These are phyloP conservation scores for Saccharomycopsis guyanensis DNA, from an alignment of 805 yeast species.

Conservation along the genomic window DNA sequence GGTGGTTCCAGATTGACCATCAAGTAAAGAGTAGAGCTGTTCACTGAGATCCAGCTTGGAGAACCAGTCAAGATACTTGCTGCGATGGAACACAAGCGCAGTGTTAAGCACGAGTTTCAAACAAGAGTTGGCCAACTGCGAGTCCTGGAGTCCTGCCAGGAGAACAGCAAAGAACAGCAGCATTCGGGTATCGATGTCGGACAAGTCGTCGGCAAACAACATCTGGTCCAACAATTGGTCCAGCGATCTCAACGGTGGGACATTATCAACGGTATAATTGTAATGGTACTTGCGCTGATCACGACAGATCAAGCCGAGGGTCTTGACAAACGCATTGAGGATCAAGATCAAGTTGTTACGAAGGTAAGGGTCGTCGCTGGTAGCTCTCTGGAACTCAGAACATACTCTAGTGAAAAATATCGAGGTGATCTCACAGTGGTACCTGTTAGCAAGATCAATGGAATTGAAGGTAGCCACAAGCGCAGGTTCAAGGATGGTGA, in stretches of 20 bases:
- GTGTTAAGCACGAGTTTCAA: conserved; percentile 11
- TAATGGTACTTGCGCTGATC: conserved; percentile 4
- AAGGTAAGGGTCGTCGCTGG: conserved; percentile 4
- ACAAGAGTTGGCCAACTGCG: conserved; percentile 5
- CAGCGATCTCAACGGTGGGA: not conserved
- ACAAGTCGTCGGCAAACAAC: conserved; percentile 1
- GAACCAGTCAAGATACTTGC: conserved; percentile 4
- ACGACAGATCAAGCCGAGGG: conserved; percentile 2
- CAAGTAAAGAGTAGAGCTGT: conserved; percentile 4
- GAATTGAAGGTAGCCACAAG: conserved; percentile 19
- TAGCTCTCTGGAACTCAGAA: conserved; percentile 1
- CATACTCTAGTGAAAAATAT: conserved; percentile 2
- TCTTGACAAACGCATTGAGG: conserved; percentile 18
- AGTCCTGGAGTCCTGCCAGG: conserved; percentile 4
- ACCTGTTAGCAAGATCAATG: conserved; percentile 1
- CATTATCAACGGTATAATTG: not conserved
- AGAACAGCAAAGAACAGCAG: conserved; percentile 6
- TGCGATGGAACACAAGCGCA: conserved; percentile 8
- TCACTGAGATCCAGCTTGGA: conserved; percentile 6
- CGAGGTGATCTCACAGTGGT: conserved; percentile 3
- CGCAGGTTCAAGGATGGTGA: conserved; percentile 19
- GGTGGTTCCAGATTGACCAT: not conserved
- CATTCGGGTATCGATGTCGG: not conserved
- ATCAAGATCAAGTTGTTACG: conserved; percentile 16
- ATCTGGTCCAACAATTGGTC: not conserved